These are phyloP conservation scores for Hymenoscyphus linearis DNA, from an alignment of 2,329 filamentous ascomycete species.

Conservation along the genomic window DNA sequence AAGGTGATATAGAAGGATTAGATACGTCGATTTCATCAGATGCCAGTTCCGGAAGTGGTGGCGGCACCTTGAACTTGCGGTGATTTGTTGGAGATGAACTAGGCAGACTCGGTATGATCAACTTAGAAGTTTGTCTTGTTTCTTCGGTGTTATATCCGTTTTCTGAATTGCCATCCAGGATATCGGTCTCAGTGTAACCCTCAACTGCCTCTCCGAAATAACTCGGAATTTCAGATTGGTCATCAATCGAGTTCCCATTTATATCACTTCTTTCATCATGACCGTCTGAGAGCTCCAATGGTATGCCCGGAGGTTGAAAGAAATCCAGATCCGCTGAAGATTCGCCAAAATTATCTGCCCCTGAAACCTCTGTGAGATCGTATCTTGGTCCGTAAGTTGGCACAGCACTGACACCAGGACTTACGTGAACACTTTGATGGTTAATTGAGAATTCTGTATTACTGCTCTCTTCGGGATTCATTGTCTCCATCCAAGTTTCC, in stretches of 20 bases:
- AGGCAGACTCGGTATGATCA: not conserved
- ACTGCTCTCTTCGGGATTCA: constrained; percentile 3
- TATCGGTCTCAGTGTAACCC: not conserved
- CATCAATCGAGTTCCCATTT: not conserved
- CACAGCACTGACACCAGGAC: constrained; percentile 23
- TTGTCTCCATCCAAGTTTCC: constrained; percentile 25
- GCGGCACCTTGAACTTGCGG: not conserved
- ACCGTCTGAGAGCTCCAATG: not conserved
- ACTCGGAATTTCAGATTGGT: not conserved
- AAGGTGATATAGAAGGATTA: not conserved
- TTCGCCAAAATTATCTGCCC: not conserved
- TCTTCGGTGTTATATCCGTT: not conserved
- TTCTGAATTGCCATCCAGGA: not conserved
- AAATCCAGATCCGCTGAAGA: not conserved
- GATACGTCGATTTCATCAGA: not conserved
- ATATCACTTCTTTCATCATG: not conserved
- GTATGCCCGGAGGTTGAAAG: not conserved
- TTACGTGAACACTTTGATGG: constrained; percentile 13
- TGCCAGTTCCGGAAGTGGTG: not conserved
- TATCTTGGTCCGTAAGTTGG: not conserved
- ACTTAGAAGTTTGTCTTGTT: not conserved
- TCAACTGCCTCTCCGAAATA: not conserved
- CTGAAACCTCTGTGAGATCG: not conserved
- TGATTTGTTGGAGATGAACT: not conserved
- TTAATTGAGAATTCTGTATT: not conserved